Percentiles rank a stretch among this genome's conserved stretches.
These are phyloP conservation scores for Chaetomium strumarium DNA, from an alignment of 2,329 filamentous ascomycete species.

Conservation along the genomic window DNA sequence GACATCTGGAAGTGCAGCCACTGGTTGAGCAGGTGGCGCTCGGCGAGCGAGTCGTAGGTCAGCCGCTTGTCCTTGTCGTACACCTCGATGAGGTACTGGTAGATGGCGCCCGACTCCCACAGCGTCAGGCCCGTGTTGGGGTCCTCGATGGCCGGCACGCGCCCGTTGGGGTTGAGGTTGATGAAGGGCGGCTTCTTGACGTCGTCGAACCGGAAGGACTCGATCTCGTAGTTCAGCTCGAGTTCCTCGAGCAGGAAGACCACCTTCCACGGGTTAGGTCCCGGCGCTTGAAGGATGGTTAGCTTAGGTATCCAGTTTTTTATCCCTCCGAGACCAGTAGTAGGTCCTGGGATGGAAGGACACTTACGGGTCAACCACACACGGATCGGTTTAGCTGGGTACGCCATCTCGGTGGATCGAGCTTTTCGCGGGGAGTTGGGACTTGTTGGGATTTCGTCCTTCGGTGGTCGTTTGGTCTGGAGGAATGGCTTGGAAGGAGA, in stretches of 20 bases:
- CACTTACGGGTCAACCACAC: conserved; percentile 12
- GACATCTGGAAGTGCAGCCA: conserved; percentile 40
- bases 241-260: conserved; percentile 31
- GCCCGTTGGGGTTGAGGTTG: conserved; percentile 33
- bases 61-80: conserved; percentile 40
- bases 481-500: too few species aligned
- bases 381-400: not conserved
- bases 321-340: not conserved
- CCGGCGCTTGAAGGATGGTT: conserved; percentile 1
- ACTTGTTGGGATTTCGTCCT: too few species aligned
- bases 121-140: conserved; percentile 40
- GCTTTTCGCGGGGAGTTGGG: too few species aligned
- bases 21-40: conserved; percentile 34
- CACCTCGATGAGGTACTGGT: conserved; percentile 41
- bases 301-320: not conserved
- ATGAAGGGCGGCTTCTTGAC: conserved; percentile 29
- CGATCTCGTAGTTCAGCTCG: conserved; percentile 26
- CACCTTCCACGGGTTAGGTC: conserved; percentile 11
- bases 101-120: conserved; percentile 46
- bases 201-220: conserved; percentile 21
- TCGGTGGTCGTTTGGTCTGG: too few species aligned
- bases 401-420: too few species aligned
- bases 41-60: conserved; percentile 31
- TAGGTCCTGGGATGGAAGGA: not conserved
- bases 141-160: conserved; percentile 29